Evolutionary conservation across 2,329 filamentous ascomycete species (phyloP).

Genomic region (Fusarium xylarioides): DNA sequence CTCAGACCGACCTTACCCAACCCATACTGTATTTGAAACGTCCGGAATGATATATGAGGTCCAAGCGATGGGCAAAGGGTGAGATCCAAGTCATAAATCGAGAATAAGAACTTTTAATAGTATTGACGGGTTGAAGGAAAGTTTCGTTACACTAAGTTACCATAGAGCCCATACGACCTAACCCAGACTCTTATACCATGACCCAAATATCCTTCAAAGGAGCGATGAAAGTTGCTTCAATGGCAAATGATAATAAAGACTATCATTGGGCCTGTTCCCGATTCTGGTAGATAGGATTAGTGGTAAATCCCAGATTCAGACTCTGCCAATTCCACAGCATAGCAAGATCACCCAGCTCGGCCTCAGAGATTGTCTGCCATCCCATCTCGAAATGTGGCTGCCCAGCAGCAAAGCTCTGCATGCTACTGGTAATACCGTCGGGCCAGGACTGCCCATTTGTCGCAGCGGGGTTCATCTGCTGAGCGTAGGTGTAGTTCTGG

Average conservation of each 20-base stretch:
- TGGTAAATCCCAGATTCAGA: slow-evolving; percentile 9
- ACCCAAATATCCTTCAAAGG: neutral
- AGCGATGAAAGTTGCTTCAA: rapidly evolving
- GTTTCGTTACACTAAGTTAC: neutral
- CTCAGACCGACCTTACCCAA: neutral
- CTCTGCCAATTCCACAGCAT: slow-evolving; percentile 29
- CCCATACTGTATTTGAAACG: neutral
- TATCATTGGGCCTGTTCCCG: neutral
- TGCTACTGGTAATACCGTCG: neutral
- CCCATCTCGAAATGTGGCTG: neutral
- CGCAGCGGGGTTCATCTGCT: neutral
- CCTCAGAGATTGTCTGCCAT: slow-evolving; percentile 13
- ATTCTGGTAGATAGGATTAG: slow-evolving; percentile 19
- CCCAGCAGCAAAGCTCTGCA: neutral
- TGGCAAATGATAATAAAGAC: neutral
- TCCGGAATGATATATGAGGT: rapidly evolving
- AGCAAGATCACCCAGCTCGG: slow-evolving; percentile 13
- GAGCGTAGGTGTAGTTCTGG: neutral
- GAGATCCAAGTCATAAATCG: rapidly evolving
- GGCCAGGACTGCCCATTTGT: neutral
- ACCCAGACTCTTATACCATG: no score
- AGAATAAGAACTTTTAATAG: neutral
- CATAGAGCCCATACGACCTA: neutral
- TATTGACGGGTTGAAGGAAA: neutral
- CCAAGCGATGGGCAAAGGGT: no score